Conservation (phyloP, 2,329 filamentous ascomycete species). For the Tolypocladium nubicola region DNA sequence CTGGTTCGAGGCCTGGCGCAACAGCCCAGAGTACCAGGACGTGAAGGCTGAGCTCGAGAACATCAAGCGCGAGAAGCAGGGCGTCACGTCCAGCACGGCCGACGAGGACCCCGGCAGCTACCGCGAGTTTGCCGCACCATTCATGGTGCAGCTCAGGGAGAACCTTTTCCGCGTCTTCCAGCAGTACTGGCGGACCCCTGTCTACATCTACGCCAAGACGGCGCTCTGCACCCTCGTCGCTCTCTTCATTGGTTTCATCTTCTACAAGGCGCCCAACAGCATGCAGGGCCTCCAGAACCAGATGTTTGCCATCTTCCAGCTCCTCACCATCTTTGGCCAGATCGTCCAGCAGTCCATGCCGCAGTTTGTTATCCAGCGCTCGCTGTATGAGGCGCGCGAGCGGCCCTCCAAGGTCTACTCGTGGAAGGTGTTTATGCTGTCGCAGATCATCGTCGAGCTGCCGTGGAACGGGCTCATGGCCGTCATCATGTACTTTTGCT, state of each 20-base stretch:
- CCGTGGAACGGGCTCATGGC: slow-evolving; percentile 74
- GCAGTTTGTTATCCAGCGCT: slow-evolving; percentile 72
- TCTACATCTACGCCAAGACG: slow-evolving; percentile 79
- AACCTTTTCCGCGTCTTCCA: slow-evolving; percentile 70
- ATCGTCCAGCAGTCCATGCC: slow-evolving; percentile 76
- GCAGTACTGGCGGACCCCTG: slow-evolving; percentile 84
- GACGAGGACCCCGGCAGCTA: slow-evolving; percentile 36
- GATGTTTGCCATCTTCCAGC: slow-evolving; percentile 78
- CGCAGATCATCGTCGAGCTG: slow-evolving; percentile 74
- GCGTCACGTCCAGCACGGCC: slow-evolving; percentile 9
- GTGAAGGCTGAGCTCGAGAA: slow-evolving; percentile 48
- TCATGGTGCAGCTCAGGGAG: slow-evolving; percentile 53
- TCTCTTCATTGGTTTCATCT: slow-evolving; percentile 75
- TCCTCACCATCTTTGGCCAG: slow-evolving; percentile 72
- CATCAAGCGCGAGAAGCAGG: slow-evolving; percentile 40
- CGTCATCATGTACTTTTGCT: slow-evolving; percentile 66
- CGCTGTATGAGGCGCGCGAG: slow-evolving; percentile 77
- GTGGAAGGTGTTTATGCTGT: slow-evolving; percentile 77
- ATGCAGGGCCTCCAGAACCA: slow-evolving; percentile 77
- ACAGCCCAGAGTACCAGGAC: slow-evolving; percentile 42
- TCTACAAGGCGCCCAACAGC: slow-evolving; percentile 60
- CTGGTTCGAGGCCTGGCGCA: slow-evolving; percentile 54
- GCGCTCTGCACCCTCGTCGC: slow-evolving; percentile 53
- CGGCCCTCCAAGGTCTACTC: slow-evolving; percentile 75
- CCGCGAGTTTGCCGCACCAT: slow-evolving; percentile 73